Conservation (phyloP, 768 basidiomycete species). For the Termitomyces sp. region DNA sequence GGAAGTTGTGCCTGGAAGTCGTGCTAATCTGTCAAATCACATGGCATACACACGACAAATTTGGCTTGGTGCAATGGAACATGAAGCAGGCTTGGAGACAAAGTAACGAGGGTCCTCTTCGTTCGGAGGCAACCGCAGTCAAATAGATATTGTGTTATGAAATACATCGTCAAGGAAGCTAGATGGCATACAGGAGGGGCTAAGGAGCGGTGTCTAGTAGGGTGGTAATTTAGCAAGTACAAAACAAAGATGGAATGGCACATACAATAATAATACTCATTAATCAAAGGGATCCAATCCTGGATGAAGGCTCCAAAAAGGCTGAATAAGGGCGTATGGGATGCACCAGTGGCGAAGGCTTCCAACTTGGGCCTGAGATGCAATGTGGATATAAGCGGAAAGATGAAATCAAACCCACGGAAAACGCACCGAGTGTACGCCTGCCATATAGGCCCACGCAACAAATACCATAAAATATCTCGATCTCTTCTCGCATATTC, state of each 20-base stretch:
- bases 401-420: constrained; percentile 5
- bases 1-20: no score
- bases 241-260: constrained; percentile 15
- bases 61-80: background rate
- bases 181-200: constrained; percentile 2
- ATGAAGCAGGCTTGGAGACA: background rate
- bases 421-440: constrained; percentile 62
- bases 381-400: constrained; percentile 3
- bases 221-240: background rate
- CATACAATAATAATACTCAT: constrained; percentile 91
- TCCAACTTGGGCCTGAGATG: constrained; percentile 67
- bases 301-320: constrained; percentile 66
- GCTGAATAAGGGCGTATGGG: constrained; percentile 61
- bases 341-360: constrained; percentile 51
- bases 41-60: constrained; percentile 5
- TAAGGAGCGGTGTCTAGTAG: constrained; percentile 40
- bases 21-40: constrained; percentile 6
- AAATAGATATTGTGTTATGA: constrained; percentile 7
- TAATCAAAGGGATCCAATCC: constrained; percentile 87
- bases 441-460: constrained; percentile 85
- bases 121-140: background rate
- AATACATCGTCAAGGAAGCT: constrained; percentile 10
- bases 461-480: constrained; percentile 79
- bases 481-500: constrained; percentile 84
- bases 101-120: background rate